Conservation (phyloP, 2,329 filamentous ascomycete genomes). For the Tolypocladium paradoxum region DNA sequence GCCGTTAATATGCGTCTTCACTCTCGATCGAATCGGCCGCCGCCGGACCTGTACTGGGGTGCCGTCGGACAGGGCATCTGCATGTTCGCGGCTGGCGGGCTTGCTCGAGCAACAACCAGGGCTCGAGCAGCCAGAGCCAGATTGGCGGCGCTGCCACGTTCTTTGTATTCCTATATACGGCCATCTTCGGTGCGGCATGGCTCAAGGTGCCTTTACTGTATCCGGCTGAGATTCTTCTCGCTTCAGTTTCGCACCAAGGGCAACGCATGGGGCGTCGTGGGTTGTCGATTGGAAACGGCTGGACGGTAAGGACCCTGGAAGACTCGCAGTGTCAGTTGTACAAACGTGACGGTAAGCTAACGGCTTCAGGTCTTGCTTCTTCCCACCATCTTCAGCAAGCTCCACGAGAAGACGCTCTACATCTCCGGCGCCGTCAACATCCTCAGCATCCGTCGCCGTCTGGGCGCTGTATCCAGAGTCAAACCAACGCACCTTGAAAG, state of each 20-base stretch:
- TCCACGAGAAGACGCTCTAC: constrained; percentile 62
- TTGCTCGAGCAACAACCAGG: constrained; percentile 39
- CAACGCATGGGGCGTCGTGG: constrained; percentile 66
- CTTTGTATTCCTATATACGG: constrained; percentile 52
- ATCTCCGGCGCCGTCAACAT: constrained; percentile 61
- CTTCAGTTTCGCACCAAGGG: constrained; percentile 61
- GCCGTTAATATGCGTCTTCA: constrained; percentile 60
- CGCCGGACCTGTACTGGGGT: constrained; percentile 60
- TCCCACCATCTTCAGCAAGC: constrained; percentile 50
- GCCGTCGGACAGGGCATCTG: constrained; percentile 51
- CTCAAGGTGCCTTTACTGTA: constrained; percentile 50
- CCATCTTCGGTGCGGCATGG: constrained; percentile 33
- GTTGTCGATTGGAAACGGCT: constrained; percentile 70
- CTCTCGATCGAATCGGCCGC: constrained; percentile 56
- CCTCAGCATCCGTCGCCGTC: constrained; percentile 53
- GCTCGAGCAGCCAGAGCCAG: constrained; percentile 30
- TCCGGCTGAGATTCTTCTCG: constrained; percentile 66
- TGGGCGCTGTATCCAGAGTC: constrained; percentile 68
- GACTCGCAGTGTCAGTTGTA: constrained; percentile 2
- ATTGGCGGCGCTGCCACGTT: constrained; percentile 56
- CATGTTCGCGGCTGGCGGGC: constrained; percentile 57
- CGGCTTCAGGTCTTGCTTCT: constrained; percentile 30
- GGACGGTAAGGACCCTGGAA: constrained; percentile 24
- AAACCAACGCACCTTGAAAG: constrained; percentile 62
- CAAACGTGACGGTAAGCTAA: background rate